These are phyloP conservation scores for Glonium stellatum DNA, from an alignment of 495 filamentous ascomycete genomes.

Conservation along the genomic window DNA sequence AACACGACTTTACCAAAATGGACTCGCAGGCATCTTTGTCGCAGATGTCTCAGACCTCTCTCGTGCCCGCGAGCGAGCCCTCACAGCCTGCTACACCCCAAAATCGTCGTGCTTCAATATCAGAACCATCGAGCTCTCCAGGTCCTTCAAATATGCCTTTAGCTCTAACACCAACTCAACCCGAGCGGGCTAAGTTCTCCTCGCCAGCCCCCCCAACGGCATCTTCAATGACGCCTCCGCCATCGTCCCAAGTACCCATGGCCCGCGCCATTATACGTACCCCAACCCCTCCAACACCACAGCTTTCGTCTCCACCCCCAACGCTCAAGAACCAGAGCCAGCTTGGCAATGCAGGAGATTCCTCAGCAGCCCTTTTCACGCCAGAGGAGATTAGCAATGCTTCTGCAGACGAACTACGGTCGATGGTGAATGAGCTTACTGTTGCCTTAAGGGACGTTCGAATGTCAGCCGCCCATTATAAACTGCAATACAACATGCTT, in stretches of 20 bases:
- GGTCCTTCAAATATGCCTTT: conserved; percentile 7
- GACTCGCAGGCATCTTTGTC: conserved; percentile 24
- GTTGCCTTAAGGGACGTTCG: conserved; percentile 55
- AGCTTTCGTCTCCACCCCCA: conserved; percentile 30
- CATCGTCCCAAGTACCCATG: conserved; percentile 24
- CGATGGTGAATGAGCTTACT: conserved; percentile 51
- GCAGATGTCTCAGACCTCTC: conserved; percentile 19
- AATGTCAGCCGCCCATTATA: conserved; percentile 82
- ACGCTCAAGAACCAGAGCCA: conserved; percentile 20
- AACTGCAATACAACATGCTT: conserved; percentile 82
- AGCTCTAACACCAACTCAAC: conserved; percentile 9
- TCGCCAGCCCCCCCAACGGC: conserved; percentile 27
- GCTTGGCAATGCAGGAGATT: conserved; percentile 12
- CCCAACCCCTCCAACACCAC: conserved; percentile 27
- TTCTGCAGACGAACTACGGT: conserved; percentile 49
- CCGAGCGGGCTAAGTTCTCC: conserved; percentile 23
- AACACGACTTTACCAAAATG: conserved; percentile 19
- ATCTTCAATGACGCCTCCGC: conserved; percentile 31
- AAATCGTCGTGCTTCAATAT: conserved; percentile 6
- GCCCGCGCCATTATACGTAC: conserved; percentile 18
- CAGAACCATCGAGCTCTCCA: conserved; percentile 8
- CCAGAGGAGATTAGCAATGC: conserved; percentile 56
- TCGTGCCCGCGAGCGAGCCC: conserved; percentile 23
- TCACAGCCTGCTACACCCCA: conserved; percentile 13
- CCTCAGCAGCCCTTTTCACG: conserved; percentile 32